Conservation (phyloP, 495 filamentous ascomycete species). For the Rhypophila decipiens region DNA sequence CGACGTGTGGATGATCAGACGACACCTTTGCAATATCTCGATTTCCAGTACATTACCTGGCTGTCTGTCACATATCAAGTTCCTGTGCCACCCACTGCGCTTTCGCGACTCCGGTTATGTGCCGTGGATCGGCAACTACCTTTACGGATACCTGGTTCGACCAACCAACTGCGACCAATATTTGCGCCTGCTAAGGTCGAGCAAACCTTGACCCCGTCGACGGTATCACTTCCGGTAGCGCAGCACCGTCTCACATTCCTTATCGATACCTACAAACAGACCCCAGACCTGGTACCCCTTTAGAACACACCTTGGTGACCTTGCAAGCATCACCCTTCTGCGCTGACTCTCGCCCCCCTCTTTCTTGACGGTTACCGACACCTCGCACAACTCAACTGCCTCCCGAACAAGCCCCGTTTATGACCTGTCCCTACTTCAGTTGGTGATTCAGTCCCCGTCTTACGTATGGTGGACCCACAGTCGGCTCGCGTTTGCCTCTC, state of each 20-base stretch:
- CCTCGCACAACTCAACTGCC: background rate
- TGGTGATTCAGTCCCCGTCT: background rate
- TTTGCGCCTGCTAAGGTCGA: conserved; percentile 15
- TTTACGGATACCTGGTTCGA: conserved; percentile 7
- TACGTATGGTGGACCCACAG: conserved; percentile 13
- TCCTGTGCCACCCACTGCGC: background rate
- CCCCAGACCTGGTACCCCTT: background rate
- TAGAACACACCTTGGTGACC: background rate
- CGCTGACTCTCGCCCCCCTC: background rate
- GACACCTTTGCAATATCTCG: conserved; percentile 1
- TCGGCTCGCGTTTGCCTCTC: conserved; percentile 9
- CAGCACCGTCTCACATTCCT: conserved; percentile 1
- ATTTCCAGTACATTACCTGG: background rate
- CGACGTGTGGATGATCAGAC: background rate
- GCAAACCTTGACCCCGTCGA: conserved; percentile 2
- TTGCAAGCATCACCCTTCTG: conserved; percentile 9
- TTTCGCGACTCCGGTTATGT: conserved; percentile 1
- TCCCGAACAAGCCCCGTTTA: background rate
- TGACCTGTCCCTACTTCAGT: background rate
- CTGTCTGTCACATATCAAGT: conserved; percentile 2
- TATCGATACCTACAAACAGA: background rate
- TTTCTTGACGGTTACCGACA: conserved; percentile 1
- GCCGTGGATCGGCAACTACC: conserved; percentile 9
- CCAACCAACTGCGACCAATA: conserved; percentile 5
- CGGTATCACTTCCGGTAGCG: no score